Percentiles rank a stretch among this genome's conserved stretches.
phyloP scores from a whole-genome alignment of 2,329 filamentous ascomycete genomes.

The Aureobasidium uvarum region DNA sequence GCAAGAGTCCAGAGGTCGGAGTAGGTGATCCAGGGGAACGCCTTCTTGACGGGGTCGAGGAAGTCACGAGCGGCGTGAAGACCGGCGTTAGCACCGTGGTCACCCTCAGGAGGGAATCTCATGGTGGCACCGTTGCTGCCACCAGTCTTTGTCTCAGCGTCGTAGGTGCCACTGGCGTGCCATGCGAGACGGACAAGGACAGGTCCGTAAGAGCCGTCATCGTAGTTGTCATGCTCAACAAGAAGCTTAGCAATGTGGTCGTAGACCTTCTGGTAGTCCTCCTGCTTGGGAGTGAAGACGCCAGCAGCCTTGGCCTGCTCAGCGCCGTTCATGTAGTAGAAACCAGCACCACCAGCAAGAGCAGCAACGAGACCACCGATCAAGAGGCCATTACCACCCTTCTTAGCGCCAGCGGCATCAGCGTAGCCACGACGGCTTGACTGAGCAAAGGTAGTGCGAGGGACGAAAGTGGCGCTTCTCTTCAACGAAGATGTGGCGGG shows the following conservation, averaged over 20 bases:
- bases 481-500: constrained; percentile 54
- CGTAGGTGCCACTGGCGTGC: constrained; percentile 92
- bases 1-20: constrained; percentile 95
- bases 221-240: constrained; percentile 90
- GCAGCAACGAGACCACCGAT: constrained; percentile 60
- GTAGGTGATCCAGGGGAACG: constrained; percentile 95
- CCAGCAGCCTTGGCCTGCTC: constrained; percentile 6
- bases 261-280: constrained; percentile 96
- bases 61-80: constrained; percentile 85
- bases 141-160: constrained; percentile 81
- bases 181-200: constrained; percentile 88
- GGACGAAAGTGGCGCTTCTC: constrained; percentile 51
- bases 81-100: constrained; percentile 92
- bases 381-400: constrained; percentile 49
- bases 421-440: constrained; percentile 77
- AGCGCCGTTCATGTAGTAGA: constrained; percentile 60
- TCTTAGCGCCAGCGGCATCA: constrained; percentile 44
- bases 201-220: constrained; percentile 93
- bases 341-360: constrained; percentile 64
- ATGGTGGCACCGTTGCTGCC: constrained; percentile 97
- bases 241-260: constrained; percentile 75
- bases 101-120: constrained; percentile 85
- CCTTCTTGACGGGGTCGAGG: constrained; percentile 82
- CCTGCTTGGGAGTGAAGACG: constrained; percentile 71
- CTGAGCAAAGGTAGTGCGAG: constrained; percentile 69